A percentile compares a stretch with the other conserved stretches of the same genome.
Conservation (phyloP, 1,284 basidiomycete species). For the Abortiporus biennis region DNA sequence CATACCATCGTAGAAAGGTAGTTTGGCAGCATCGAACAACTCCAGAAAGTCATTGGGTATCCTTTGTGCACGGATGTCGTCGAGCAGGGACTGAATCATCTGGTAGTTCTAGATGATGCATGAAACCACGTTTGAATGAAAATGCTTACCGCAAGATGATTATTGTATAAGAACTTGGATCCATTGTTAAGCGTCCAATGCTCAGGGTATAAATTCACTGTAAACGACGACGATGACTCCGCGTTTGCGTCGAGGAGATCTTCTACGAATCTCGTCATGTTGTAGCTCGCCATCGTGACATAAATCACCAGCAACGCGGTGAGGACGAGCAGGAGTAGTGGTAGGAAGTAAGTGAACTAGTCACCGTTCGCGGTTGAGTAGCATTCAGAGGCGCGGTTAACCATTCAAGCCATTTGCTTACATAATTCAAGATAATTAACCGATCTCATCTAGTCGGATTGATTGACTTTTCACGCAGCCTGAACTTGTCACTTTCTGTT, state of each 20-base stretch:
- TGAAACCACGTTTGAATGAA: conserved; percentile 12
- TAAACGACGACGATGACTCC: conserved; percentile 60
- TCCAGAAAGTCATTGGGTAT: conserved; percentile 80
- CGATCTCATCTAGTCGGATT: too few relatives aligned
- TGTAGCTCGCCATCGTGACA: conserved; percentile 57
- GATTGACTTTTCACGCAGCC: too few relatives aligned
- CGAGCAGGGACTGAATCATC: conserved; percentile 54
- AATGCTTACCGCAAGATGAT: conserved; percentile 58
- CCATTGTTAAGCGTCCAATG: conserved; percentile 75
- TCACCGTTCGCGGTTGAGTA: too few relatives aligned
- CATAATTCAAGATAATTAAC: too few relatives aligned
- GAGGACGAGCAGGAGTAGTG: too few relatives aligned
- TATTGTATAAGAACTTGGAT: conserved; percentile 73
- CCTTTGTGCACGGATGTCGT: conserved; percentile 70
- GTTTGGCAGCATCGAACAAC: conserved; percentile 59
- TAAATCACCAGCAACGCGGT: too few relatives aligned
- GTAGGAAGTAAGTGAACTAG: too few relatives aligned
- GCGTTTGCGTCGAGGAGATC: conserved; percentile 54
- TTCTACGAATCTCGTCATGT: conserved; percentile 55
- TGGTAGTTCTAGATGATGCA: neutral
- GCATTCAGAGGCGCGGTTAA: too few relatives aligned
- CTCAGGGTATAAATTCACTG: conserved; percentile 67
- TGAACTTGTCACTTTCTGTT: too few relatives aligned
- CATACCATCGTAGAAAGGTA: conserved; percentile 76
- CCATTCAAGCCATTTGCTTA: too few relatives aligned